Evolutionary conservation across 495 filamentous ascomycete genomes (phyloP).

Genomic region (Xylaria telfairii): DNA sequence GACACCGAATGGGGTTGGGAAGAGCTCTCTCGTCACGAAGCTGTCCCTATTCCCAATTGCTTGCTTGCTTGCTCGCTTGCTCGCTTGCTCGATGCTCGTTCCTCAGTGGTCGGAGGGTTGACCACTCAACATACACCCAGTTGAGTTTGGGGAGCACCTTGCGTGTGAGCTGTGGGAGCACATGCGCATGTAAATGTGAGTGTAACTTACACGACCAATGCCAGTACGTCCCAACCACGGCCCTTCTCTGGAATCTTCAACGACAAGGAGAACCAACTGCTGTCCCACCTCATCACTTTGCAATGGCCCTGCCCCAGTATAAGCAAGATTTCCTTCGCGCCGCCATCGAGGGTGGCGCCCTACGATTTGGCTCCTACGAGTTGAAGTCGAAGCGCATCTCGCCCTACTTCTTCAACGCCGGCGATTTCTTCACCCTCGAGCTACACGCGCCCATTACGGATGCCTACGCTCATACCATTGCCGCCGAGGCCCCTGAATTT

Average conservation of each 20-base stretch:
- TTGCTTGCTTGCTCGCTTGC: no score
- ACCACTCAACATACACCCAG: neutral
- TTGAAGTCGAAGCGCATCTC: conserved; percentile 92
- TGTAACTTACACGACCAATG: neutral
- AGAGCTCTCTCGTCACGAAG: neutral
- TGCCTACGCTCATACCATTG: conserved; percentile 81
- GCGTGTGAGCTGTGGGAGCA: neutral
- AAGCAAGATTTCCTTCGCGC: conserved; percentile 73
- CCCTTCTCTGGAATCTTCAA: neutral
- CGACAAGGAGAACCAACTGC: neutral
- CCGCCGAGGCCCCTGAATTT: conserved; percentile 56
- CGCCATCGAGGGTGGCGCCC: conserved; percentile 73
- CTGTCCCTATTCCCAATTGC: neutral
- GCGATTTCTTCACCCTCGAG: conserved; percentile 77
- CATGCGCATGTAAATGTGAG: neutral
- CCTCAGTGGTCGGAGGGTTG: neutral
- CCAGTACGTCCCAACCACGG: neutral
- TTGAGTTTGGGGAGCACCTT: neutral
- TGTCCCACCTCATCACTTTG: neutral
- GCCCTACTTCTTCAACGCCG: conserved; percentile 99
- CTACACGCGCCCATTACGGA: conserved; percentile 74
- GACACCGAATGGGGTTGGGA: no score
- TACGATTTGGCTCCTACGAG: conserved; percentile 87
- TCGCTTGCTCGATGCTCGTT: neutral
- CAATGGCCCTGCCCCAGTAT: conserved; percentile 61